Base-by-base conservation (phyloP, 768 basidiomycete species). In the Hemileccinum rubropunctum region DNA sequence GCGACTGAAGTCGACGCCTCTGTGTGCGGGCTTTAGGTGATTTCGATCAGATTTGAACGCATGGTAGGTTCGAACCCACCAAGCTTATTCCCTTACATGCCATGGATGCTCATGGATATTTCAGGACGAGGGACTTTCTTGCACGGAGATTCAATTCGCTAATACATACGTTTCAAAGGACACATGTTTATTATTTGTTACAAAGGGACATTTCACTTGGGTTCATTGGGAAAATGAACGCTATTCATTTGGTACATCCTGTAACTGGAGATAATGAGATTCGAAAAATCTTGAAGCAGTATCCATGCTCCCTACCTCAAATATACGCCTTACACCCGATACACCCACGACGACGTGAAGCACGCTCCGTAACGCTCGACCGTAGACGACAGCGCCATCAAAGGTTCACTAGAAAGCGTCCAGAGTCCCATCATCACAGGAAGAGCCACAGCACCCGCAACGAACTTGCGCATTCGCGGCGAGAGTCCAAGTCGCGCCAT, bases 381-480 rank as follows among this genome's bases (percentile, higher is more conserved):
- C 17, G 76, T 73, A 2, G 78, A 81, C 4, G 76, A 58, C 44
- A 87, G 75, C 8, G 76, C 67, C 73, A 79, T 72, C n/a, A 77
- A 55, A 3, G 83, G 82, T 54, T 90, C 88, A 39, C 63, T 71
- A 15, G 76, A 76, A 46, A 88, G 52, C 4, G 71, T 60, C 54
- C 70, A 77, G 10, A 88, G 56, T 0, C 88, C 88, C 2, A 76
- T 59, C 12, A 86, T 58, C 4, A 83, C 76, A 10, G 84, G 83
- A 6, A 82, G 34, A 11, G 72, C 74, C 8, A 74, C 53, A 4
- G 68, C 69, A 3, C 67, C 71, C 0, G 72, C 57, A 0, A 72
- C 58, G 13, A 73, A 47, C 10, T 59, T 64, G 6, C 64, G 67
- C 33, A 58, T 62, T 47, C 44, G 47, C 12, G 52, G 46, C 38